Base-by-base conservation (phyloP, 345 rosid genomes). In the Brassica cretica region DNA sequence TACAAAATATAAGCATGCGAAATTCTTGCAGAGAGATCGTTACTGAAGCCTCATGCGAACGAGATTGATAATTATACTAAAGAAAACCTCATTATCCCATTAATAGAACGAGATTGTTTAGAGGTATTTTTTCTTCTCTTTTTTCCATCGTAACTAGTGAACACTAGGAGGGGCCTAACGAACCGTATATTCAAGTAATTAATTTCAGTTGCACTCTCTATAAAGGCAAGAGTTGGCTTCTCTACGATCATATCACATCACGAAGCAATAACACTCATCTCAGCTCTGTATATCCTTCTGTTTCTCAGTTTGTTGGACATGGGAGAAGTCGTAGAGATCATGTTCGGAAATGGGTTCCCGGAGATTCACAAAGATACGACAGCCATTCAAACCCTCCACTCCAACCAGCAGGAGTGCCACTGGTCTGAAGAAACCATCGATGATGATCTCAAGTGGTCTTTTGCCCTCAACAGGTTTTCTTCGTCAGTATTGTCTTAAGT, bases 381-480 rank as follows among this genome's bases (percentile, higher is more conserved):
- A 68, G 72, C 74, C 27, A 80, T 29, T 44, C 83, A 82, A 51
- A 71, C 59, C 68, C 41, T 73, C 51, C 53, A 55, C 39, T 58
- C 79, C 9, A 81, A 70, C 51, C 83, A 64, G 59, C 82, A 69
- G 16, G 84, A 86, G 2, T 78, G 86, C 53, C 65, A 76, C 58
- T 94, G 98, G 98, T 94, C 79, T 5, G 98, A 94, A 80, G 97
- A 92, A 80, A 75, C 83, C 74, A 86, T 94, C 32, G 93, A 92
- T 68, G 92, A 88, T 16, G 88, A 94, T 82, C 94, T 94, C 84
- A 92, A 90, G 66, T 94, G 98, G 98, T 92, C 94, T 11, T 94
- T 92, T 77, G 92, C 93, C 33, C 80, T 90, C 78, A 91, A 92
- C 82, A 90, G 98, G 98, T 93, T 41, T 32, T 92, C 37, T 35